Conservation (phyloP, 257 asterid species). For the Capsicum pubescens region DNA sequence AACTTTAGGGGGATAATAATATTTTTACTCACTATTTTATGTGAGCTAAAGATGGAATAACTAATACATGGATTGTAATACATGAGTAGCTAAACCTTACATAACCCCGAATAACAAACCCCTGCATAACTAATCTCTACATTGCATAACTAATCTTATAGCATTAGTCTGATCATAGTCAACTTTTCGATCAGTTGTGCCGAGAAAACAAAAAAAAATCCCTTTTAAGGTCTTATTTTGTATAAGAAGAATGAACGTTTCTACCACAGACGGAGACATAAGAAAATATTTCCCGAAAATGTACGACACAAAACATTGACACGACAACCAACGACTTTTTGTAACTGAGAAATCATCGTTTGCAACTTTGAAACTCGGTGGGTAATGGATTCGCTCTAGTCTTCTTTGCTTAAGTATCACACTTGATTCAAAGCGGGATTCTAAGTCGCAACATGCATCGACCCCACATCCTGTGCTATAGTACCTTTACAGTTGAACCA, state of each 20-base stretch:
- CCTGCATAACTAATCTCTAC: neutral
- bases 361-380: neutral
- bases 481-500: neutral
- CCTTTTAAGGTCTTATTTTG: neutral
- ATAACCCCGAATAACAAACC: neutral
- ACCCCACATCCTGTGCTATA: neutral
- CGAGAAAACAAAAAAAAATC: neutral
- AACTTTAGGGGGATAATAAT: too few relatives aligned
- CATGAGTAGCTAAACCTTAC: neutral
- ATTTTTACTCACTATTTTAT: neutral
- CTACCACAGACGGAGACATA: neutral
- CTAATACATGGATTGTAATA: neutral
- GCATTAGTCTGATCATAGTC: neutral
- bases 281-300: neutral
- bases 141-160: neutral
- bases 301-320: constrained; percentile 7
- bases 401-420: neutral
- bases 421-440: neutral
- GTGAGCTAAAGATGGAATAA: neutral
- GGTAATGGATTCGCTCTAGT: neutral
- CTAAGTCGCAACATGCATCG: neutral
- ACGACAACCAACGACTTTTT: neutral
- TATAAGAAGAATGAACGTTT: neutral
- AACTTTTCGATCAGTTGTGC: neutral
- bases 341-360: neutral